Base-by-base conservation (phyloP, 306 rosid species). In the Vachellia collinsii region DNA sequence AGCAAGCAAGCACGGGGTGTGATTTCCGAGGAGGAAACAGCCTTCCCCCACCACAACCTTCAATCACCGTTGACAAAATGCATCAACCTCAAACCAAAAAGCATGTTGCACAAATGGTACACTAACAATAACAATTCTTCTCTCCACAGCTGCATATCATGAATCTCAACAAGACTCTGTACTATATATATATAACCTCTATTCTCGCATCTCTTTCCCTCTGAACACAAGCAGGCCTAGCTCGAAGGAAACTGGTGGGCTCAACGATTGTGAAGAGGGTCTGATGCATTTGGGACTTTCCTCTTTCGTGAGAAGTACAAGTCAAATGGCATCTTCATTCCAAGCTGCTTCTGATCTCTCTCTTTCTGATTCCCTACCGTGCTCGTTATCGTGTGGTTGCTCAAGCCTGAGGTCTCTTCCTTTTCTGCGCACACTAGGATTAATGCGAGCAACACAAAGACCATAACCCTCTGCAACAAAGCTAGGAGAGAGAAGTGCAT, bases 261-360 rank as follows among this genome's bases (percentile, higher is more conserved):
- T 94, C 86, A 94, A 74, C 97, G 97, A 82, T 94, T 94, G 86
- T 94, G 99, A 13, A 94, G 97, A 19, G 99, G 99, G 44, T 94
- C 97, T 14, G 94, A 86, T n/a, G 97, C 92, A 79, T 94, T 87
- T 2, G 99, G 97, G 86, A 94, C 97, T 83, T 77, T 90, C 74
- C 97, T 93, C 90, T 89, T 90, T 80, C 83, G 84, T 36, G 97
- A 81, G 75, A 84, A 77, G 84, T 83, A 88, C 56, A 65, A 79
- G 29, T 82, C 89, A 53, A 88, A 80, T 16, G 89, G 71, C 10
- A 42, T 8, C 10, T 63, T 34, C 68, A 12, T 62, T 29, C 68
- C 68, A 34, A 12, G 68, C 41, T 62, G 72, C 56, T 75, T 79
- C 48, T 62, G 72, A 51, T 68, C 72, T 72, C 44, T 41, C 23